A percentile compares a stretch with the other conserved stretches of the same genome.
Evolutionary conservation across 345 rosid genomes (phyloP).

Genomic region (Populus deltoides): DNA sequence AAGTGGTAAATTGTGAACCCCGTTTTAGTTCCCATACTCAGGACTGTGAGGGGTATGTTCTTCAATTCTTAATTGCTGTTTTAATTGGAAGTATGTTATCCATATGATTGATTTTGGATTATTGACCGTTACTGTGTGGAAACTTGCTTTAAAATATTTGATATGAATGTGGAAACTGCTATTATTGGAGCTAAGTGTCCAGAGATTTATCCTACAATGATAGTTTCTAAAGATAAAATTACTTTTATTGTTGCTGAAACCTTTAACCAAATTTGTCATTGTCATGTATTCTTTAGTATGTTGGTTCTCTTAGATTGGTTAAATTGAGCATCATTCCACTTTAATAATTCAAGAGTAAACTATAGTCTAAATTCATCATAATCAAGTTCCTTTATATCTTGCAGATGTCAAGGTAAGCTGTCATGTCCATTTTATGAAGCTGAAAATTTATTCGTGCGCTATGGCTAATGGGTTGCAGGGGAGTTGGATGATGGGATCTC

Average conservation of each 20-base stretch:
- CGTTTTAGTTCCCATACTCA: constrained; percentile 61
- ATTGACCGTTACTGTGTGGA: neutral
- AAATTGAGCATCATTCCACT: neutral
- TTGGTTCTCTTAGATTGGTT: neutral
- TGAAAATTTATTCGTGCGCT: constrained; percentile 18
- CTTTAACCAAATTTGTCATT: neutral
- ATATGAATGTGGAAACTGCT: neutral
- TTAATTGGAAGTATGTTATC: constrained; percentile 17
- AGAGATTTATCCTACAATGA: neutral
- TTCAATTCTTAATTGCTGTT: constrained; percentile 12
- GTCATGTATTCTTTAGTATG: neutral
- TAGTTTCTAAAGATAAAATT: neutral
- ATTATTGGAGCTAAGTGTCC: neutral
- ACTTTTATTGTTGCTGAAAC: neutral
- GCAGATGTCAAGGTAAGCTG: constrained; percentile 93
- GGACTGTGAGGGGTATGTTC: constrained; percentile 85
- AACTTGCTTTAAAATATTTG: neutral
- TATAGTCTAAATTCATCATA: constrained; percentile 6
- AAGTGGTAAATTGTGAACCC: constrained; percentile 61
- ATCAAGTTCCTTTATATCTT: constrained; percentile 28
- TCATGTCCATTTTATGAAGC: constrained; percentile 25
- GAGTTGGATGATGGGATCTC: neutral
- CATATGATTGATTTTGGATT: constrained; percentile 14
- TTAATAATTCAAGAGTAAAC: neutral
- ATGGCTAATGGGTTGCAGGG: constrained; percentile 15